These are phyloP conservation scores for Aureobasidium sp. DNA, from an alignment of 2,329 filamentous ascomycete genomes.

Conservation along the genomic window DNA sequence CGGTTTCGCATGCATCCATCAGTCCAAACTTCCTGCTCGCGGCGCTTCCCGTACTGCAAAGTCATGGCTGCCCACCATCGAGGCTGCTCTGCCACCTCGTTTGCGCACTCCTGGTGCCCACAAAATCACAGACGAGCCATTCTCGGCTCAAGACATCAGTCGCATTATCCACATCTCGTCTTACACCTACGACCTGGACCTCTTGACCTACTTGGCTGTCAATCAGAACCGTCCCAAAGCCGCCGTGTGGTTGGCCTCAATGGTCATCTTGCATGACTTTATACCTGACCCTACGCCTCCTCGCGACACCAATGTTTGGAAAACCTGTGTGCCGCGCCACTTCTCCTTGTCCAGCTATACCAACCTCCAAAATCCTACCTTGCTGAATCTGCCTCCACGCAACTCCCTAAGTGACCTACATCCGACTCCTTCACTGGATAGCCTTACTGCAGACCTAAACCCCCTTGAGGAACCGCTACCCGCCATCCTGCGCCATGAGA, in stretches of 20 bases:
- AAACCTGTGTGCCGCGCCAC: background rate
- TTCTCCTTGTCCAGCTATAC: background rate
- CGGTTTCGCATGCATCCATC: background rate
- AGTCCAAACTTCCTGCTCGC: background rate
- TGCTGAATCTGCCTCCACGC: background rate
- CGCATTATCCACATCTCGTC: conserved; percentile 9
- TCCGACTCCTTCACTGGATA: conserved; percentile 16
- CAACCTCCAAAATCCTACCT: too few species aligned
- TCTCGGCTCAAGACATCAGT: conserved; percentile 4
- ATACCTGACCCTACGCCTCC: background rate
- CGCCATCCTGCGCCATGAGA: conserved; percentile 24
- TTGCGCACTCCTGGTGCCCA: background rate
- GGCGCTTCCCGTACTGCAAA: background rate
- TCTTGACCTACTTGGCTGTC: conserved; percentile 36
- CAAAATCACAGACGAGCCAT: background rate
- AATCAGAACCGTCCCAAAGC: conserved; percentile 36
- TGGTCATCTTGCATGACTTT: conserved; percentile 30
- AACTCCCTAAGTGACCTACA: background rate
- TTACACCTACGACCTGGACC: conserved; percentile 25
- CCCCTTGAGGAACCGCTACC: background rate
- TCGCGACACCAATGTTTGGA: background rate
- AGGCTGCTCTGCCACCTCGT: conserved; percentile 4
- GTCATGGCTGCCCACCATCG: conserved; percentile 3
- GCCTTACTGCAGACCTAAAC: conserved; percentile 20
- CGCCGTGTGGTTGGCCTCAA: conserved; percentile 41